Evolutionary conservation across 192 early-diverging fungal genomes (phyloP).

Genomic region (Paraglomus occultum): DNA sequence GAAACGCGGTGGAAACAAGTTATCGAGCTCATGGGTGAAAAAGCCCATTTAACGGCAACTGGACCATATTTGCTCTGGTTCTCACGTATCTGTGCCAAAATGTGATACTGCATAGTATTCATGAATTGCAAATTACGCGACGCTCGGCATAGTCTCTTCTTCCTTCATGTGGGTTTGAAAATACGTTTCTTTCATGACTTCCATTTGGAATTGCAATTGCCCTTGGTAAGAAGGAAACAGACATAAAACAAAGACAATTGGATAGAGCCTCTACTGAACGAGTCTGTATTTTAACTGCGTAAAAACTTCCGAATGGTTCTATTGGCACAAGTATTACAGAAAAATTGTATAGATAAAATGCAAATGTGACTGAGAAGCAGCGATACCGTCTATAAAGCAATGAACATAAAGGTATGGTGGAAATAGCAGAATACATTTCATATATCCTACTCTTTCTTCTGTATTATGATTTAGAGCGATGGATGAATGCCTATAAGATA

Average conservation of each 20-base stretch:
- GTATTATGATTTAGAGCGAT: conserved; percentile 46
- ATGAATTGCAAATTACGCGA: too few relatives aligned
- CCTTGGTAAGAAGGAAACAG: conserved; percentile 6
- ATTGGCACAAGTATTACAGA: neutral
- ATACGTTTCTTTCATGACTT: too few relatives aligned
- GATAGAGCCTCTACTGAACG: neutral
- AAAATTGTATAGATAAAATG: neutral
- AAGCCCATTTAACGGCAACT: too few relatives aligned
- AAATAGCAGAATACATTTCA: neutral
- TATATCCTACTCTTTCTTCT: too few relatives aligned
- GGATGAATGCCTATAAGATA: conserved; percentile 43
- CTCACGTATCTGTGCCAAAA: too few relatives aligned
- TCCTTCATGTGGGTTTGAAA: too few relatives aligned
- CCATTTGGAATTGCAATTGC: too few relatives aligned
- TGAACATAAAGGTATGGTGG: neutral
- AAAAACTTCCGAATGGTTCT: neutral
- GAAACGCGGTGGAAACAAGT: too few relatives aligned
- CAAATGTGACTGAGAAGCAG: neutral
- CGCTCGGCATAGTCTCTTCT: too few relatives aligned
- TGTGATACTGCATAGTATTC: too few relatives aligned
- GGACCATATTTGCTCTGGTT: too few relatives aligned
- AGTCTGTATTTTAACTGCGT: neutral
- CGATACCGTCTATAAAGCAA: neutral
- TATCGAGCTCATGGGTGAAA: too few relatives aligned
- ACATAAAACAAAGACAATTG: conserved; percentile 1